Base-by-base conservation (phyloP, 2,329 filamentous ascomycete species). In the Biscogniauxia mediterranea region DNA sequence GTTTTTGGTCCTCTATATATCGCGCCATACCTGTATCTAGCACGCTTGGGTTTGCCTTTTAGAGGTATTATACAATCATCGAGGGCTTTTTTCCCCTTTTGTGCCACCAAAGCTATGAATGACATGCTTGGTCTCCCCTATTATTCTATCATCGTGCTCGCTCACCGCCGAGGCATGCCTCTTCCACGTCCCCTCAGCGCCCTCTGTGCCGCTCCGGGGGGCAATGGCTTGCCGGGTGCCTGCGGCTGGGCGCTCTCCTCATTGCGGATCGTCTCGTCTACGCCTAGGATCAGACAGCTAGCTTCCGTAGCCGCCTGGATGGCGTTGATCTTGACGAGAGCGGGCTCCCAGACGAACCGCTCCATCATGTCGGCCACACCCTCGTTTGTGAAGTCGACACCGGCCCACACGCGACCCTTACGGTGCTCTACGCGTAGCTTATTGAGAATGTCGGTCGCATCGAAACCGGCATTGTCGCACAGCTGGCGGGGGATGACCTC, bases 241-340 rank as follows among this genome's bases (percentile, higher is more conserved):
- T 96, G 91, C 23, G 93, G 90, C 76, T 87, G 83, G 70, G 89
- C 85, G 72, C 92, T 96, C 81, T 98, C 93, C 81, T 99, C 92
- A 79, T 99, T 99, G 79, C 89, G 93, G 79, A 99, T 98, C 38
- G 95, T 99, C 86, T 99, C 95, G 74, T 99, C 95, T 60, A 99
- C 95, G 70, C 92, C 90, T 71, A 99, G 80, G 69, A 99, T 98
- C 80, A 99, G 80, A 80, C 95, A 99, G 69, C 90, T 91, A 21
- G 95, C 95, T 80, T 99, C 95, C 32, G 93, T 93, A 56, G 95
- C 95, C 20, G 95, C 94, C 81, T 97, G 93, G 67, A 99, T 90
- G 68, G 95, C 95, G 77, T 99, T 99, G 77, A 96, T 84, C 87
- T 99, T 99, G 74, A 99, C 91, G 66, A 98, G 82, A 54, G 91